Conservation (phyloP, 257 asterid genomes). For the Vinca minor region DNA sequence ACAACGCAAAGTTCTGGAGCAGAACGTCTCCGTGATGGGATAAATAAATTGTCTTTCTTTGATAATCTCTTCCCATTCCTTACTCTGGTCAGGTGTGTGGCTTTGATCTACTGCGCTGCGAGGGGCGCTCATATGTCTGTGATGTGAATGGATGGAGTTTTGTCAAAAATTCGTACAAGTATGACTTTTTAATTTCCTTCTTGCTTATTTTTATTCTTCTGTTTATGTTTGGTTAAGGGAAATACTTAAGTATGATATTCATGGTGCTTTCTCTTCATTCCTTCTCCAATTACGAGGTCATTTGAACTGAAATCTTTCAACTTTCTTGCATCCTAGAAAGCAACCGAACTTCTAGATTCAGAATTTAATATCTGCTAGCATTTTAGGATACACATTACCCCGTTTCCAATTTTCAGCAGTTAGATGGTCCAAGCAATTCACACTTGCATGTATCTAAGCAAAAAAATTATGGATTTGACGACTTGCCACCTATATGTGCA, state of each 20-base stretch:
- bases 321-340: not conserved
- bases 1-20: not conserved
- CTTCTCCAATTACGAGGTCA: not conserved
- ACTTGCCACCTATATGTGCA: not conserved
- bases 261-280: not conserved
- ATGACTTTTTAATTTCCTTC: constrained; percentile 9
- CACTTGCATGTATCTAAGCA: not conserved
- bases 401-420: not conserved
- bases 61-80: not conserved
- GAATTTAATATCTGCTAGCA: not conserved
- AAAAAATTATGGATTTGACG: not conserved
- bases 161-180: constrained; percentile 95
- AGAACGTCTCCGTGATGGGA: not conserved
- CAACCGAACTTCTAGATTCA: not conserved
- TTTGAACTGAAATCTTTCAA: not conserved
- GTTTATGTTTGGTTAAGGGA: not conserved
- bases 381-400: not conserved
- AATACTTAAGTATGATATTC: not conserved
- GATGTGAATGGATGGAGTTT: constrained; percentile 99
- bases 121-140: constrained; percentile 94
- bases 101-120: constrained; percentile 94
- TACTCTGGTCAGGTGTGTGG: constrained; percentile 85
- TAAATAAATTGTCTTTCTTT: not conserved
- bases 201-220: not conserved
- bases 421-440: not conserved